phyloP scores from a whole-genome alignment of 2,329 filamentous ascomycete genomes.

The Fusarium buxicola region DNA sequence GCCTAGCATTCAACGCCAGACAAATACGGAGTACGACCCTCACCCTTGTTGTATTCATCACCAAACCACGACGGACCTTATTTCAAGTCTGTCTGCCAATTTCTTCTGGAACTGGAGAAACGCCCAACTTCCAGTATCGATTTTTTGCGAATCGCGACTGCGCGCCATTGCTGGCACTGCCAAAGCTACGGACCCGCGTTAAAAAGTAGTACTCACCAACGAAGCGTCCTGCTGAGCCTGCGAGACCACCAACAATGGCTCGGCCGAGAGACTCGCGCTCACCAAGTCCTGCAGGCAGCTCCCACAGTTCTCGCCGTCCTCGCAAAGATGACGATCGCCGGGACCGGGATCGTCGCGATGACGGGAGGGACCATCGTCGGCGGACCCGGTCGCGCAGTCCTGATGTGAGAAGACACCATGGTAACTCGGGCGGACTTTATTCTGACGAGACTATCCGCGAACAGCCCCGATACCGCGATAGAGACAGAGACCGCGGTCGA shows the following conservation, averaged over 20 bases:
- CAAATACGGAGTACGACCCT: slow-evolving; percentile 16
- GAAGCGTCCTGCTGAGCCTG: slow-evolving; percentile 56
- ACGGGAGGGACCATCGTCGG: slow-evolving; percentile 63
- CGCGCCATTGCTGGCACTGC: slow-evolving; percentile 38
- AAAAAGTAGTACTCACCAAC: slow-evolving; percentile 56
- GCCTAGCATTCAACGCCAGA: slow-evolving; percentile 20
- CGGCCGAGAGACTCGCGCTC: slow-evolving; percentile 79
- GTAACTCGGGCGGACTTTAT: slow-evolving; percentile 40
- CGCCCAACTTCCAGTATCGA: neutral
- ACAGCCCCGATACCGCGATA: slow-evolving; percentile 68
- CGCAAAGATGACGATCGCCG: slow-evolving; percentile 71
- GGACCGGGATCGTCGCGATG: slow-evolving; percentile 63
- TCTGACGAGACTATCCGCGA: slow-evolving; percentile 54
- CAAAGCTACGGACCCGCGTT: slow-evolving; percentile 35
- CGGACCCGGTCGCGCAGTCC: slow-evolving; percentile 72
- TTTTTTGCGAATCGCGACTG: slow-evolving; percentile 19
- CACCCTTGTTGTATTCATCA: slow-evolving; percentile 20
- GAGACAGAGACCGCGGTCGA: slow-evolving; percentile 63
- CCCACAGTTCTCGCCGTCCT: slow-evolving; percentile 77
- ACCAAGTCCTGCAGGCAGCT: slow-evolving; percentile 94
- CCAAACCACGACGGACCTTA: slow-evolving; percentile 4
- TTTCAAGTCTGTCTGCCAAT: slow-evolving; percentile 6
- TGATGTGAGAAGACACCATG: slow-evolving; percentile 63
- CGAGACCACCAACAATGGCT: slow-evolving; percentile 64
- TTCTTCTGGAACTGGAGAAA: neutral